Evolutionary conservation across 805 yeast species (phyloP).

Genomic region (Hanseniaspora mollemarum): DNA sequence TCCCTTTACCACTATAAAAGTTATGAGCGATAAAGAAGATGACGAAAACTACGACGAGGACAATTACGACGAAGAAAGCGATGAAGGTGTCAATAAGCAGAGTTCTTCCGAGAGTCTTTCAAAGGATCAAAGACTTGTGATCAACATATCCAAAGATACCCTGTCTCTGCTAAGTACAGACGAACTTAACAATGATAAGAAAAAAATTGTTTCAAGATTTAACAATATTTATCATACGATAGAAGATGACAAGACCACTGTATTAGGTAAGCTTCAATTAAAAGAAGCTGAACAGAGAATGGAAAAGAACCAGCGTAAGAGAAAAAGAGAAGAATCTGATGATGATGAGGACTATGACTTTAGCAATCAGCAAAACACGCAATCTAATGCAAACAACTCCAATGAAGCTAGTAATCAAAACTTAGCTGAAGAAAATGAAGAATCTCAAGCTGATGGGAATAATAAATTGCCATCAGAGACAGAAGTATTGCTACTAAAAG

Average conservation of each 20-base stretch:
- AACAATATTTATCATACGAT: conserved; percentile 64
- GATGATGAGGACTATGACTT: conserved; percentile 18
- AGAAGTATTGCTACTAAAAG: neutral
- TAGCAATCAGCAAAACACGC: no score
- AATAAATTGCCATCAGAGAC: no score
- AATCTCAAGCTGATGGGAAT: neutral
- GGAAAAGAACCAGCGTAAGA: conserved; percentile 25
- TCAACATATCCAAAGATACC: conserved; percentile 31
- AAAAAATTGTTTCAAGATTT: conserved; percentile 44
- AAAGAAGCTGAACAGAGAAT: conserved; percentile 71
- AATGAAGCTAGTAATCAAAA: no score
- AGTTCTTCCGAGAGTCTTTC: no score
- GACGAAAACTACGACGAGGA: conserved; percentile 30
- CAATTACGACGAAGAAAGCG: conserved; percentile 22
- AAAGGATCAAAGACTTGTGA: conserved; percentile 22
- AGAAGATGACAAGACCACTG: conserved; percentile 64
- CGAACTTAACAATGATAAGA: conserved; percentile 27
- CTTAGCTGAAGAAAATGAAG: conserved; percentile 22
- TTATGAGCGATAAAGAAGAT: conserved; percentile 24
- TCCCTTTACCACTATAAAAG: neutral
- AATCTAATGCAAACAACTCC: no score
- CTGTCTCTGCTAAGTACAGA: conserved; percentile 17
- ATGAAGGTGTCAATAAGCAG: conserved; percentile 18
- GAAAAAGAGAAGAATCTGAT: conserved; percentile 22
- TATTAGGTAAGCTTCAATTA: conserved; percentile 60